phyloP scores from a whole-genome alignment of 805 yeast genomes.

The Candida loeiensis region DNA sequence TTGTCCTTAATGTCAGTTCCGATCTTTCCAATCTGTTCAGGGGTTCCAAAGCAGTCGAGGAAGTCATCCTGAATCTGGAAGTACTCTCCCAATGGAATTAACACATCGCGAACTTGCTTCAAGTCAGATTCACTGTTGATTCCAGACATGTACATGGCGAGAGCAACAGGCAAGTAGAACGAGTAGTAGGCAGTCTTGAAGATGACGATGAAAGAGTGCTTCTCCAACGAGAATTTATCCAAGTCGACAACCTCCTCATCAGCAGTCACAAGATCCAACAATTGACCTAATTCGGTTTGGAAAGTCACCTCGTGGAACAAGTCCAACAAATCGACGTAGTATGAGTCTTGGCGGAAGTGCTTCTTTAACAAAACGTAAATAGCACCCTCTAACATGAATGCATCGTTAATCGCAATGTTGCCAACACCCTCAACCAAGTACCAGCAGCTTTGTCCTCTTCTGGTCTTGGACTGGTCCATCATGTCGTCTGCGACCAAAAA shows the following conservation, averaged over 20 bases:
- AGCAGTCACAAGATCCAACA: slow-evolving; percentile 92
- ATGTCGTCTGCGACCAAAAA: slow-evolving; percentile 97
- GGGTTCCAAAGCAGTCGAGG: slow-evolving; percentile 95
- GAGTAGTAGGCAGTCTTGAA: slow-evolving; percentile 97
- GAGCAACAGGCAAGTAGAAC: slow-evolving; percentile 94
- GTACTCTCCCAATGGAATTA: slow-evolving; percentile 95
- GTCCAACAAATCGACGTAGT: slow-evolving; percentile 87
- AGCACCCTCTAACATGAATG: slow-evolving; percentile 95
- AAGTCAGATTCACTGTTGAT: slow-evolving; percentile 65
- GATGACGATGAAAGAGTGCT: slow-evolving; percentile 92
- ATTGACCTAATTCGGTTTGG: slow-evolving; percentile 96
- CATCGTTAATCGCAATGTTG: slow-evolving; percentile 93
- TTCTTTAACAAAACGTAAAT: slow-evolving; percentile 85
- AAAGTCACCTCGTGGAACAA: slow-evolving; percentile 95
- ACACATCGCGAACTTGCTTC: slow-evolving; percentile 80
- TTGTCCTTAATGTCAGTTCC: slow-evolving; percentile 98
- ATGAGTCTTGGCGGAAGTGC: slow-evolving; percentile 76
- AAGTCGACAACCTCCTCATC: slow-evolving; percentile 94
- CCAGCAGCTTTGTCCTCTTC: slow-evolving; percentile 99
- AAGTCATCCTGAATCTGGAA: slow-evolving; percentile 98
- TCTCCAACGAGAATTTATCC: slow-evolving; percentile 76
- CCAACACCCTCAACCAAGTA: slow-evolving; percentile 76
- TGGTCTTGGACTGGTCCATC: slow-evolving; percentile 94
- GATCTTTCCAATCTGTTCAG: slow-evolving; percentile 95
- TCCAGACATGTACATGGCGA: slow-evolving; percentile 94